A percentile compares a stretch with the other conserved stretches of the same genome.
phyloP scores from a whole-genome alignment of 257 asterid species.

The Solanum chilense region DNA sequence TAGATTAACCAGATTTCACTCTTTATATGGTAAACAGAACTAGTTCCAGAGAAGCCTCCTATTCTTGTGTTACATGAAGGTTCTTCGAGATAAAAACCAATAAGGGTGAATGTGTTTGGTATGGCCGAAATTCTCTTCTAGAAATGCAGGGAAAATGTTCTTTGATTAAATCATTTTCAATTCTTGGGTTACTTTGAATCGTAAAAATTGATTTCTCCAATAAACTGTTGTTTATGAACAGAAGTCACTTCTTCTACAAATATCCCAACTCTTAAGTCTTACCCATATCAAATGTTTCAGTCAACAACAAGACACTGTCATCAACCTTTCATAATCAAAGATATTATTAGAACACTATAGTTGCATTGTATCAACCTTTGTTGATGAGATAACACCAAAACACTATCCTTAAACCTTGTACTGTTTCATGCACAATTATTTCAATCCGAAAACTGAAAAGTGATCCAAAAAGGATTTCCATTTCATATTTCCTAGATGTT shows the following conservation, averaged over 20 bases:
- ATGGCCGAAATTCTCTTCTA: neutral
- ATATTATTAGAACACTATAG: neutral
- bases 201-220: neutral
- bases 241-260: neutral
- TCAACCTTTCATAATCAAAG: neutral
- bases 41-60: constrained; percentile 52
- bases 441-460: neutral
- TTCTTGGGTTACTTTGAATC: neutral
- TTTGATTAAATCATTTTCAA: neutral
- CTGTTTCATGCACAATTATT: neutral
- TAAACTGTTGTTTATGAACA: neutral
- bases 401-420: neutral
- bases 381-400: neutral
- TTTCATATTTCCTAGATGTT: neutral
- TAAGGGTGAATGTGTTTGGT: neutral
- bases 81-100: neutral
- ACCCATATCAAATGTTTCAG: neutral
- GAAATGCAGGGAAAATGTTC: neutral
- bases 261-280: neutral
- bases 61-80: constrained; percentile 63
- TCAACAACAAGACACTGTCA: neutral
- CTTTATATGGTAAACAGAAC: constrained; percentile 23
- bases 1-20: constrained; percentile 9
- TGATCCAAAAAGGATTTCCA: neutral
- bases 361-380: neutral